phyloP scores from a whole-genome alignment of 192 early-diverging fungal species.

The Chytriomyces confervae region DNA sequence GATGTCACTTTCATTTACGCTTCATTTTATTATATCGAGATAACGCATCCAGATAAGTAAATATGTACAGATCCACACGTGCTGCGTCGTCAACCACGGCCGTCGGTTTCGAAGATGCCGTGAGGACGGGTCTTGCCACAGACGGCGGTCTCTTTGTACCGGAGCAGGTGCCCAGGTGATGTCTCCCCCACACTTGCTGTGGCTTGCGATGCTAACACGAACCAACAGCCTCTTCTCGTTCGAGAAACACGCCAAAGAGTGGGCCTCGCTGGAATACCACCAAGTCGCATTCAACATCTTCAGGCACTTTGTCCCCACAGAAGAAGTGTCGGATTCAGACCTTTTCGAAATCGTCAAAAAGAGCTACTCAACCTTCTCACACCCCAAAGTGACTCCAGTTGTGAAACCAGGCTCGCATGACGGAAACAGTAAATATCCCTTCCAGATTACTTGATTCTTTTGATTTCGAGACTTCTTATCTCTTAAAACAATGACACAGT shows the following conservation, averaged over 20 bases:
- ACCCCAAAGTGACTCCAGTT: conserved; percentile 14
- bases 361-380: conserved; percentile 8
- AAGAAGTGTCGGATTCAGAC: conserved; percentile 79
- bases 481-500: conserved; percentile 13
- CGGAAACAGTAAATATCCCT: conserved; percentile 13
- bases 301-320: conserved; percentile 77
- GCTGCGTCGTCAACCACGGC: conserved; percentile 45
- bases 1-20: too few relatives aligned
- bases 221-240: not conserved
- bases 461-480: not conserved
- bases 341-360: conserved; percentile 65
- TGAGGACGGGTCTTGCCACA: conserved; percentile 86
- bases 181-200: conserved; percentile 40
- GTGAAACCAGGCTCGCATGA: conserved; percentile 18
- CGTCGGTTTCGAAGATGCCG: conserved; percentile 84
- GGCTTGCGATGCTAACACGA: not conserved
- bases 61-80: conserved; percentile 83
- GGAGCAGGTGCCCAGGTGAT: conserved; percentile 72
- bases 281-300: conserved; percentile 86
- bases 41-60: too few relatives aligned
- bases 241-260: conserved; percentile 39
- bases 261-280: conserved; percentile 76
- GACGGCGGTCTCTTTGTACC: conserved; percentile 98
- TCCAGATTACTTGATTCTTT: not conserved
- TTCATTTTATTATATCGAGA: not conserved